These are phyloP conservation scores for Dothideomycetidae sp. DNA, from an alignment of 2,329 filamentous ascomycete species.

Conservation along the genomic window DNA sequence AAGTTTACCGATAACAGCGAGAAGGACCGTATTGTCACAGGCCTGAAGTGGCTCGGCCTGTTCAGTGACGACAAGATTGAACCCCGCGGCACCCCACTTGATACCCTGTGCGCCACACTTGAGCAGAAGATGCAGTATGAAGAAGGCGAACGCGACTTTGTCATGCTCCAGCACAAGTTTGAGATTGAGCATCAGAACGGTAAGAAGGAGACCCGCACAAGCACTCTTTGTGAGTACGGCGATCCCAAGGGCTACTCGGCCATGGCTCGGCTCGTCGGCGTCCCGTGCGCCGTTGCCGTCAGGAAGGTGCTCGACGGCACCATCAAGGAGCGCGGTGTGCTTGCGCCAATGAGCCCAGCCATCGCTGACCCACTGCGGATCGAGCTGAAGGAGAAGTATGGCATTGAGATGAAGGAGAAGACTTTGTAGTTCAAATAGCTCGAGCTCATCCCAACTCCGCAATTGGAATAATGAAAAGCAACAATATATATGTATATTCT, in stretches of 20 bases:
- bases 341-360: constrained; percentile 61
- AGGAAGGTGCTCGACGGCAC: constrained; percentile 24
- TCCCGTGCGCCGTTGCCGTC: constrained; percentile 61
- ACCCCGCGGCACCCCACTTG: constrained; percentile 65
- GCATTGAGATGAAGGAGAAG: constrained; percentile 60
- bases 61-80: constrained; percentile 56
- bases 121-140: constrained; percentile 87
- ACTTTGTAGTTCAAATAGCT: too few species aligned
- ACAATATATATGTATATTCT: too few species aligned
- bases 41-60: constrained; percentile 56
- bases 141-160: constrained; percentile 69
- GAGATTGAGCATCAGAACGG: constrained; percentile 73
- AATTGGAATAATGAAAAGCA: too few species aligned
- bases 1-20: constrained; percentile 55
- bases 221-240: constrained; percentile 72
- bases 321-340: constrained; percentile 33
- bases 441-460: too few species aligned
- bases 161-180: constrained; percentile 69
- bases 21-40: constrained; percentile 53
- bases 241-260: constrained; percentile 57
- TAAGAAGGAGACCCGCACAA: constrained; percentile 59
- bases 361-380: constrained; percentile 61
- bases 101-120: constrained; percentile 78
- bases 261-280: constrained; percentile 72
- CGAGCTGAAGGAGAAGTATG: constrained; percentile 64